Evolutionary conservation across 2,329 filamentous ascomycete species (phyloP).

Genomic region (Cladosporium sp.): DNA sequence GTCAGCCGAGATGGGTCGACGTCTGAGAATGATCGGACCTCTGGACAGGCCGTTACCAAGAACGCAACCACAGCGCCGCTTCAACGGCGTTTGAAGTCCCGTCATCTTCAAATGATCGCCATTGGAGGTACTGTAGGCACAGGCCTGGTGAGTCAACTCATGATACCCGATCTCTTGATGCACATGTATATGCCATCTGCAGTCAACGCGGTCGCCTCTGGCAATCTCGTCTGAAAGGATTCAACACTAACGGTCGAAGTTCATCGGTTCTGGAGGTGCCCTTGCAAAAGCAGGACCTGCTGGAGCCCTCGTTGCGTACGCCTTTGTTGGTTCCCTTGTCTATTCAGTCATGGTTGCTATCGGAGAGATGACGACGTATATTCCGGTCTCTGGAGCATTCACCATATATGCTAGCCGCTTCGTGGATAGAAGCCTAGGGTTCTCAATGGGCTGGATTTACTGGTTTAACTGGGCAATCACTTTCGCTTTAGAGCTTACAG

Average conservation of each 20-base stretch:
- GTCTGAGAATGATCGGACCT: neutral
- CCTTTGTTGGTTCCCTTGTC: constrained; percentile 42
- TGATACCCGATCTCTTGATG: neutral
- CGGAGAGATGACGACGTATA: constrained; percentile 58
- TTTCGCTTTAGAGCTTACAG: constrained; percentile 35
- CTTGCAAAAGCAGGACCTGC: constrained; percentile 37
- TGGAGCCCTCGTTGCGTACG: constrained; percentile 41
- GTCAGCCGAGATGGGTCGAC: neutral
- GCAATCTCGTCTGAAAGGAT: neutral
- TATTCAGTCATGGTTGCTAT: constrained; percentile 44
- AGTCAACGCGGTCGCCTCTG: neutral
- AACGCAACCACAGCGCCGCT: constrained; percentile 28
- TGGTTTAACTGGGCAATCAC: constrained; percentile 41
- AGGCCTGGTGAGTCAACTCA: constrained; percentile 1
- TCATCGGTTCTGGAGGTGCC: constrained; percentile 35
- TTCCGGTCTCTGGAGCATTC: constrained; percentile 54
- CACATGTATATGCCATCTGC: neutral
- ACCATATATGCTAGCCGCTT: constrained; percentile 45
- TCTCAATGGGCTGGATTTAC: constrained; percentile 46
- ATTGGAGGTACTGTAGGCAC: constrained; percentile 23
- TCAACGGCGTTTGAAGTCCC: constrained; percentile 25
- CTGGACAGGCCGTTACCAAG: neutral
- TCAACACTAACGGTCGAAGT: constrained; percentile 12
- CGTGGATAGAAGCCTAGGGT: constrained; percentile 41
- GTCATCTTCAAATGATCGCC: constrained; percentile 32